Conservation (phyloP, 2,329 filamentous ascomycete species). For the Massarina eburnea region DNA sequence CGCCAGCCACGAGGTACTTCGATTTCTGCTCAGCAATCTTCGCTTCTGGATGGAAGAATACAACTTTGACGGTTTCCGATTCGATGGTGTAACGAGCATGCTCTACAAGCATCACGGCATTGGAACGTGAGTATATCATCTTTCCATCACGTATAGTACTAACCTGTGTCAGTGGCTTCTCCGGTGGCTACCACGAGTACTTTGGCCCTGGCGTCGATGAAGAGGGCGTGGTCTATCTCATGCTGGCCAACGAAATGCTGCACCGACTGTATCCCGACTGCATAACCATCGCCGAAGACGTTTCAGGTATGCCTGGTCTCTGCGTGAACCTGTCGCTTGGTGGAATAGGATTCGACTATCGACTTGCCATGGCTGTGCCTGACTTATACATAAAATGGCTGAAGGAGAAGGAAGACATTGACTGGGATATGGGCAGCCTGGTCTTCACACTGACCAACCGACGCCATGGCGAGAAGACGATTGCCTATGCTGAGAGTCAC, state of each 20-base stretch:
- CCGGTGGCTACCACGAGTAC: conserved; percentile 97
- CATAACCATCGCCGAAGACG: conserved; percentile 95
- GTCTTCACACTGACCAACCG: conserved; percentile 88
- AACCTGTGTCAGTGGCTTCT: conserved; percentile 72
- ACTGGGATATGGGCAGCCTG: conserved; percentile 88
- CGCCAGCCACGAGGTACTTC: conserved; percentile 86
- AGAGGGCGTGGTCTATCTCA: conserved; percentile 91
- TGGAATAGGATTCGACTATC: conserved; percentile 95
- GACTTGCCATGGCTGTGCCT: conserved; percentile 94
- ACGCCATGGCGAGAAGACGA: conserved; percentile 94
- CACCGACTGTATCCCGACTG: conserved; percentile 83
- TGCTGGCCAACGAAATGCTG: conserved; percentile 94
- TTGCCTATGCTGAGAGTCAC: conserved; percentile 95
- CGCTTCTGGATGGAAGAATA: conserved; percentile 99
- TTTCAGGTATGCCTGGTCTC: conserved; percentile 97
- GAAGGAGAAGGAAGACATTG: conserved; percentile 86
- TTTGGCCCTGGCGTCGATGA: conserved; percentile 88
- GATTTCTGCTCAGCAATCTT: conserved; percentile 94
- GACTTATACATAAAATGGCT: conserved; percentile 99
- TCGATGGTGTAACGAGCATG: conserved; percentile 98
- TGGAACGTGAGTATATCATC: conserved; percentile 73
- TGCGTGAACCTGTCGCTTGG: conserved; percentile 84
- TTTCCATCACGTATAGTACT: conserved; percentile 10
- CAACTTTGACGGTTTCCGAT: conserved; percentile 92
- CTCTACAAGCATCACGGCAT: conserved; percentile 95